Percentiles rank a stretch among this genome's conserved stretches.
Evolutionary conservation across 1,139 yeast species (phyloP).

Genomic region (Debaryomycetaceae sp.): DNA sequence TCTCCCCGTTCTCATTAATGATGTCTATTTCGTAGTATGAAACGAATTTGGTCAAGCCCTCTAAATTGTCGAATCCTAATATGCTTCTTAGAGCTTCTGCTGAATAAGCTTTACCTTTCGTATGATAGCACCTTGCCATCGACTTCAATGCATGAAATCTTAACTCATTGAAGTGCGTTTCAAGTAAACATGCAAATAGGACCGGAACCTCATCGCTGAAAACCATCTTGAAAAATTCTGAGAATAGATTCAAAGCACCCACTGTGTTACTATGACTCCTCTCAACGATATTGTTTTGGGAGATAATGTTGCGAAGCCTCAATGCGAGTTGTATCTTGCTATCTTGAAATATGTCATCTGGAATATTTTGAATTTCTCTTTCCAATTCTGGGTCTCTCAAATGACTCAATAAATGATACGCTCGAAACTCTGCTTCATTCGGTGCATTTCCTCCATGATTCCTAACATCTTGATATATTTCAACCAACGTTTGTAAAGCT

Average conservation of each 20-base stretch:
- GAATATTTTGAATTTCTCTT: conserved; percentile 68
- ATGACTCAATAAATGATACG: conserved; percentile 79
- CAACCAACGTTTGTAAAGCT: conserved; percentile 83
- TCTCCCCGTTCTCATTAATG: conserved; percentile 30
- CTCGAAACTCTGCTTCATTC: conserved; percentile 90
- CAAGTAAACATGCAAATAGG: conserved; percentile 70
- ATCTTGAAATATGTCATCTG: conserved; percentile 52
- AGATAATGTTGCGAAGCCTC: conserved; percentile 59
- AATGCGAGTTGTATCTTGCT: conserved; percentile 69
- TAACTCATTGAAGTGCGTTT: conserved; percentile 76
- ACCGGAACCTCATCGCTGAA: conserved; percentile 56
- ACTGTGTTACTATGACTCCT: conserved; percentile 55
- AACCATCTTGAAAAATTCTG: conserved; percentile 60
- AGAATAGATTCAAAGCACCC: conserved; percentile 62
- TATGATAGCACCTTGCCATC: conserved; percentile 66
- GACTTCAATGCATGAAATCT: conserved; percentile 73
- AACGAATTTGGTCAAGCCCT: conserved; percentile 56
- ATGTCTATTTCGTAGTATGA: conserved; percentile 61
- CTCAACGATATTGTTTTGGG: conserved; percentile 62
- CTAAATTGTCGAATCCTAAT: conserved; percentile 64
- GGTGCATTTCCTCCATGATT: conserved; percentile 67
- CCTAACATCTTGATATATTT: conserved; percentile 80
- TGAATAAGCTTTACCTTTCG: conserved; percentile 65
- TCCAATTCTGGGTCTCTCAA: conserved; percentile 84
- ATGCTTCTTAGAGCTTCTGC: conserved; percentile 43